Evolutionary conservation across 2,329 filamentous ascomycete genomes (phyloP), one percentile per base, ranked within the genome.

Genomic region (Botrytis byssoidea): DNA sequence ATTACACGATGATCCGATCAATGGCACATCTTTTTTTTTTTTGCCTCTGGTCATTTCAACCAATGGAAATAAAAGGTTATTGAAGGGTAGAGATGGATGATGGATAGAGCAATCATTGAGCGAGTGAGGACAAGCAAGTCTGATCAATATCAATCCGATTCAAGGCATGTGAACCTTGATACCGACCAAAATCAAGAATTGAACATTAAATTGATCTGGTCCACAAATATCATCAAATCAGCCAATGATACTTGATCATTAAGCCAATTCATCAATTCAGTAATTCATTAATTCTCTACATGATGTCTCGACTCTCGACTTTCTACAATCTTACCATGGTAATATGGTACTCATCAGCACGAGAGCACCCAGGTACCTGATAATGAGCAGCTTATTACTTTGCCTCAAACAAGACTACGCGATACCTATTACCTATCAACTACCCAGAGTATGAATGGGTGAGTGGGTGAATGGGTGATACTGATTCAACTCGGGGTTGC

Each of bases 61-160:
- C 61, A 64, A 64, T 44, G 8, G 42, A 9, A 12, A 29, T 7
- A 4, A 22, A 44, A 44, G 61, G 61, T 12, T 44, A 64, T 32
- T 44, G 61, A 64, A 44, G 61, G 61, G 32, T 64, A 64, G 61
- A 64, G 61, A 64, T 32, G 61, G 61, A 1, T 44, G 37, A 42
- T 40, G 22, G 35, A 14, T 12, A 10, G 35, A 40, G 25, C 32
- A 48, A 25, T 48, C 18, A 46, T 46, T 7, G 59, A 25, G 22
- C 14, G 60, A 42, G 59, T 14, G 35, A n/a, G 32, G 59, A 32
- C 44, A 10, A 25, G 42, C 42, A 44, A 44, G 42, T 44, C 42
- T 44, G 42, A 44, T 44, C n/a, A n/a, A n/a, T n/a, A n/a, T n/a
- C n/a, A n/a, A n/a, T n/a, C n/a, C n/a, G n/a, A n/a, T 44, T 18